phyloP scores from a whole-genome alignment of 1,284 basidiomycete species.

The Microbotryomycetes sp. region DNA sequence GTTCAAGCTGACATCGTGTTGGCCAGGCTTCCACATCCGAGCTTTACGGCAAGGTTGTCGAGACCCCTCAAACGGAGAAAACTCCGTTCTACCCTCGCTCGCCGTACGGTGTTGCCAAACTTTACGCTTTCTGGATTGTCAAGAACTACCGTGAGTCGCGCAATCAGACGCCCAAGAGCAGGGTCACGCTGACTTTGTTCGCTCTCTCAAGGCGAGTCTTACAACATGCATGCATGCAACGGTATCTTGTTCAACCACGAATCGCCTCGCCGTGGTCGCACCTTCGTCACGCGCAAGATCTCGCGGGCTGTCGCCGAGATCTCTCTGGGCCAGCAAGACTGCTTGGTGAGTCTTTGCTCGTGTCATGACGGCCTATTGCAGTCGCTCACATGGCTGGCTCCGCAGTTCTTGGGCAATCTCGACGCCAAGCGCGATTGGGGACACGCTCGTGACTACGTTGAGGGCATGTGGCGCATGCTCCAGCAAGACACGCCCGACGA shows the following conservation, averaged over 20 bases:
- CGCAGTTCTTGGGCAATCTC: conserved; percentile 70
- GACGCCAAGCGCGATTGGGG: conserved; percentile 91
- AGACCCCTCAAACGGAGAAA: conserved; percentile 81
- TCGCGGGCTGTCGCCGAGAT: conserved; percentile 83
- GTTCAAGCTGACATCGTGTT: background rate
- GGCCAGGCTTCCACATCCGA: conserved; percentile 82
- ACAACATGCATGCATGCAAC: conserved; percentile 77
- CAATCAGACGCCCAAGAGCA: background rate
- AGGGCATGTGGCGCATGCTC: conserved; percentile 88
- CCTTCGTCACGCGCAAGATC: conserved; percentile 90
- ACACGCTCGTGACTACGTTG: conserved; percentile 50
- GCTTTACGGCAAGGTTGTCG: conserved; percentile 84
- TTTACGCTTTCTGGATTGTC: conserved; percentile 57
- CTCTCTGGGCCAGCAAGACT: conserved; percentile 69
- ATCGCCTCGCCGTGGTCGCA: conserved; percentile 79
- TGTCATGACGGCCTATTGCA: background rate
- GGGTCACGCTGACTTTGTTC: background rate
- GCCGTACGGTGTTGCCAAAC: conserved; percentile 84
- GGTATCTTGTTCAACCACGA: conserved; percentile 68
- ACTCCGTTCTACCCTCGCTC: conserved; percentile 90
- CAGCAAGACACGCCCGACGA: conserved; percentile 73
- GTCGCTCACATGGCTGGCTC: background rate
- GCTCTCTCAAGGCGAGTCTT: conserved; percentile 53
- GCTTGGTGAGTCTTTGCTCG: conserved; percentile 45
- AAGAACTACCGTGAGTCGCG: conserved; percentile 63